A percentile compares a stretch with the other conserved stretches of the same genome.
phyloP scores from a whole-genome alignment of 208 protist genomes.

The Hexamita inflata region DNA sequence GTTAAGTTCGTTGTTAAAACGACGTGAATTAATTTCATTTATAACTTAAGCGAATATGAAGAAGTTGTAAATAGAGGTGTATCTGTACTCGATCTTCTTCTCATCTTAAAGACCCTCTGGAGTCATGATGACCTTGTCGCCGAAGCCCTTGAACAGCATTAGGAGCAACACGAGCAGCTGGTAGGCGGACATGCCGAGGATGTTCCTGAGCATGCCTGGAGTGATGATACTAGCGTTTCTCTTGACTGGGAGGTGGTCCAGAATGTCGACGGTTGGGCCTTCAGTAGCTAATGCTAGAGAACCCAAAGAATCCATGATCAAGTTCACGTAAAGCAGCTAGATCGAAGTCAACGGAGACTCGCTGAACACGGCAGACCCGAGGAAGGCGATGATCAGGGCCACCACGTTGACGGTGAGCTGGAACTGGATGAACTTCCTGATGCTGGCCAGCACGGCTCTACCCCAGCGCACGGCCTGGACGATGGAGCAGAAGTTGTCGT shows the following conservation, averaged over 20 bases:
- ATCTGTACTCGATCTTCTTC: not conserved
- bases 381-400: constrained; percentile 68
- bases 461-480: constrained; percentile 85
- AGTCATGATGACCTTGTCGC: too few relatives aligned
- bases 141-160: not conserved
- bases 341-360: constrained; percentile 38
- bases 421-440: constrained; percentile 60
- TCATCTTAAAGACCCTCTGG: too few relatives aligned
- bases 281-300: constrained; percentile 84
- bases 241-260: constrained; percentile 19
- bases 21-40: constrained; percentile 29
- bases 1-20: constrained; percentile 28
- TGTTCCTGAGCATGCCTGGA: constrained; percentile 26
- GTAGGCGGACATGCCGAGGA: not conserved
- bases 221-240: constrained; percentile 14
- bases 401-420: constrained; percentile 88
- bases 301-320: constrained; percentile 94
- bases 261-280: constrained; percentile 50
- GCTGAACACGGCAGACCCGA: constrained; percentile 48
- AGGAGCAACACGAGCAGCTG: constrained; percentile 6
- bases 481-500: constrained; percentile 91
- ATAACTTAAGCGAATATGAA: constrained; percentile 30
- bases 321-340: constrained; percentile 87
- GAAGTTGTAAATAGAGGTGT: constrained; percentile 25
- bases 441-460: constrained; percentile 67